Base-by-base conservation (phyloP, 352 stramenopile genomes). In the Phytophthora litchii region DNA sequence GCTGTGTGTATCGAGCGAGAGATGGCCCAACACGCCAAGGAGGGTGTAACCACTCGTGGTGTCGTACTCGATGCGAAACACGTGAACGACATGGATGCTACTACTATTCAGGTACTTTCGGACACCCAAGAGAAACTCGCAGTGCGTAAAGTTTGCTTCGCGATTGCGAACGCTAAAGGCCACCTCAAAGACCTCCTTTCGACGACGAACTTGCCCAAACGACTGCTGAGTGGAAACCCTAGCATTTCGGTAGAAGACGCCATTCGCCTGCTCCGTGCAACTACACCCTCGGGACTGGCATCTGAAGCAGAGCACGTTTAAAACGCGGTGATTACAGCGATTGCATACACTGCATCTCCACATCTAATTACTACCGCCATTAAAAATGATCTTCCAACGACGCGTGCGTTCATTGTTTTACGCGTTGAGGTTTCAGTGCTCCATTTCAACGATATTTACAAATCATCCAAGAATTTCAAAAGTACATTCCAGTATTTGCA, bases 11-110 rank as follows among this genome's bases (percentile, higher is more conserved):
- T 84, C 14, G 75, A 83, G 7, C 46, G 56, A 0, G 77, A 86
- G 53, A 78, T 87, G 42, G 35, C 52, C 25, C 60, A 59, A 4
- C 17, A 60, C 5, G 10, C 34, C 4, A 46, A 54, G 20, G 55
- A 72, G n/a, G 64, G 59, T 11, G 47, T 86, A 13, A 43, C 54
- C 1, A 60, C 60, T 0, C 64, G 54, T 3, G 73, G 73, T 7
- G 75, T 87, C 1, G 76, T 86, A 8, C 20, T 89, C 2, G 76
- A 89, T 36, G 61, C 65, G 20, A 63, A 51, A 10, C 58, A 73
- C 54, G 69, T 87, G 54, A 86, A 83, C 58, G 74, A 87, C 37
- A 60, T 87, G 40, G 74, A 89, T 48, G 79, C 79, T 8, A 89
- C 77, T 8, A 81, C 76, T 17, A 73, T 89, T 23, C 76, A 87